Conservation (phyloP, 1,284 basidiomycete genomes). For the Rhodotorula sp. region DNA sequence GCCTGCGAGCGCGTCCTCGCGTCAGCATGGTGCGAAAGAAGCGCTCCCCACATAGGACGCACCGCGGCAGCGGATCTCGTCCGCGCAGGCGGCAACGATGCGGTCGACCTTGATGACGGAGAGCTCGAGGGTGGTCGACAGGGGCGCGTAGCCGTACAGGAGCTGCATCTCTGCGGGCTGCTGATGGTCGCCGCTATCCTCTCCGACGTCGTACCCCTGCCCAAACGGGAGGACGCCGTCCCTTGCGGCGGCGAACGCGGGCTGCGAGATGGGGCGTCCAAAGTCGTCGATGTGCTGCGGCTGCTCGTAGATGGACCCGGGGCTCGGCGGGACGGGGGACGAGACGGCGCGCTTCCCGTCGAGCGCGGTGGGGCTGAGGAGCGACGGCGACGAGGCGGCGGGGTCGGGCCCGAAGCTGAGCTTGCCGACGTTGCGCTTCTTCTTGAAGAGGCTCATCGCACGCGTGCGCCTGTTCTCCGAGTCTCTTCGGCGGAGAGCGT, state of each 20-base stretch:
- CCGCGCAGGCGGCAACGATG: slow-evolving; percentile 22
- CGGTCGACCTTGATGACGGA: slow-evolving; percentile 23
- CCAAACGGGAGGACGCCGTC: neutral
- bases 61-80: slow-evolving; percentile 32
- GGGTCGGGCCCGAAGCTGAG: neutral
- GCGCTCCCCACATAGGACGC: neutral
- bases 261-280: slow-evolving; percentile 27
- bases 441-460: slow-evolving; percentile 21
- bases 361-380: neutral
- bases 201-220: slow-evolving; percentile 20
- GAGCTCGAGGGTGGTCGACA: slow-evolving; percentile 35
- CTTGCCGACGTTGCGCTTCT: slow-evolving; percentile 5
- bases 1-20: slow-evolving; percentile 53
- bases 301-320: neutral
- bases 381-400: neutral
- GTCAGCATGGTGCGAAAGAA: neutral
- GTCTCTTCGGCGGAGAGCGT: neutral
- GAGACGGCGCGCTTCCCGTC: no score
- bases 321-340: neutral
- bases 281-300: slow-evolving; percentile 38
- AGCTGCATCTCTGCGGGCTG: slow-evolving; percentile 22
- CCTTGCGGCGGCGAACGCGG: slow-evolving; percentile 17
- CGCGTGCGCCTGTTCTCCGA: neutral
- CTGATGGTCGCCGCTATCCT: neutral
- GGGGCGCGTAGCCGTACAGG: slow-evolving; percentile 36